These are phyloP conservation scores for Fusarium compactum DNA, from an alignment of 2,329 filamentous ascomycete genomes.

Conservation along the genomic window DNA sequence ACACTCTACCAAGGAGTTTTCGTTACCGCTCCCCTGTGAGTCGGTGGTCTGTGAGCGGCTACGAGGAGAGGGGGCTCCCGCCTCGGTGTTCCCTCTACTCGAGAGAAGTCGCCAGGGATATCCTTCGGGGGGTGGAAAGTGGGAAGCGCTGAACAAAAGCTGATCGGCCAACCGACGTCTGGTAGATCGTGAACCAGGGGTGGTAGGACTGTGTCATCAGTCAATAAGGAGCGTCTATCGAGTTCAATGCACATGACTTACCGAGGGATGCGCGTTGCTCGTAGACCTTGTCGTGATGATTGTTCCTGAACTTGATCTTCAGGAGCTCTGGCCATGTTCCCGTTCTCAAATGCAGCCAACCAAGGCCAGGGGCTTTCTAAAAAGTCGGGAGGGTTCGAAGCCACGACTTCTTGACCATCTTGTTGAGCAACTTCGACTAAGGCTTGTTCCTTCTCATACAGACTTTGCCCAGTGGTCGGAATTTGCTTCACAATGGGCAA, in stretches of 20 bases:
- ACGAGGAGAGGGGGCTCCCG: not conserved
- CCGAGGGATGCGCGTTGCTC: conserved; percentile 28
- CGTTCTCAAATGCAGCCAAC: conserved; percentile 8
- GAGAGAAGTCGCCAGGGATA: conserved; percentile 8
- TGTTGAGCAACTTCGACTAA: not conserved
- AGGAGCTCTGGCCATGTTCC: not conserved
- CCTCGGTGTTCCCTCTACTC: not conserved
- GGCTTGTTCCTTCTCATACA: not conserved
- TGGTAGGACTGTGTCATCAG: conserved; percentile 12
- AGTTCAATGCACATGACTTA: not conserved
- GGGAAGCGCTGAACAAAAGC: conserved; percentile 11
- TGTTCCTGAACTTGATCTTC: not conserved
- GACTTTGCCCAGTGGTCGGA: not conserved
- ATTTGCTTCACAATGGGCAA: conserved; percentile 21
- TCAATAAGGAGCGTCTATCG: conserved; percentile 4
- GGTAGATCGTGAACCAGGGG: conserved; percentile 10
- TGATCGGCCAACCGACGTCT: conserved; percentile 12
- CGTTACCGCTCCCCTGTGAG: not conserved
- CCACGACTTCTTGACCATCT: not conserved
- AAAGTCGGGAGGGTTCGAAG: not conserved
- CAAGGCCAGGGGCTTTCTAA: conserved; percentile 24
- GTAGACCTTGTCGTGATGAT: conserved; percentile 1
- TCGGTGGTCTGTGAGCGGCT: not conserved
- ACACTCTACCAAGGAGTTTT: conserved; percentile 13
- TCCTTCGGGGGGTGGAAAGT: not conserved